Percentiles rank a stretch among this genome's conserved stretches.
phyloP scores from a whole-genome alignment of 306 rosid species.

The Cicer arietinum region DNA sequence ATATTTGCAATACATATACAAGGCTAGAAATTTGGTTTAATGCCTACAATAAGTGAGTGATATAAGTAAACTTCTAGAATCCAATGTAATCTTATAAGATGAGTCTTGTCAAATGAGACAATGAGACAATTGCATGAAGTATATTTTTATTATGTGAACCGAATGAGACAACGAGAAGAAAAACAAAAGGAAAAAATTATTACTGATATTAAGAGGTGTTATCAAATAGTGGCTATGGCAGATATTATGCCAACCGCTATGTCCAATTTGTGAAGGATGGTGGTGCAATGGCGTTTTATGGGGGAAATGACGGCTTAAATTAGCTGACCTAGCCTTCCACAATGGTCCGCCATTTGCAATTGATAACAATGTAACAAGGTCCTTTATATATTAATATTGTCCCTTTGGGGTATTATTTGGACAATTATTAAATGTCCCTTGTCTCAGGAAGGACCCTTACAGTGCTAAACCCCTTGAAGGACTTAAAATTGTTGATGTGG shows the following conservation, averaged over 20 bases:
- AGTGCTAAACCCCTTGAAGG: constrained; percentile 81
- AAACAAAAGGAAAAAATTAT: not conserved
- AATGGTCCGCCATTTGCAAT: not conserved
- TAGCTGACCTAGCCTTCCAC: no score
- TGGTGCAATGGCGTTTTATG: not conserved
- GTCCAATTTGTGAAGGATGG: not conserved
- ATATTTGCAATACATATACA: constrained; percentile 1
- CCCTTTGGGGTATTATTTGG: constrained; percentile 18
- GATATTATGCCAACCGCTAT: not conserved
- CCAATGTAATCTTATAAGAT: constrained; percentile 16
- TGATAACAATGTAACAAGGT: not conserved
- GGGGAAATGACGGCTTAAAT: not conserved
- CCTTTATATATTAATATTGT: not conserved
- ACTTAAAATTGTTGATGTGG: constrained; percentile 84
- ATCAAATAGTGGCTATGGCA: not conserved
- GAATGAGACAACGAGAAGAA: not conserved
- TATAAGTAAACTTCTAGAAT: constrained; percentile 13
- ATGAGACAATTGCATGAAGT: not conserved
- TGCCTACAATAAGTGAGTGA: not conserved
- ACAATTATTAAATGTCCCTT: constrained; percentile 39
- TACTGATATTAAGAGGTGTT: constrained; percentile 3
- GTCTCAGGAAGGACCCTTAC: constrained; percentile 78
- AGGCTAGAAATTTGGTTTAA: constrained; percentile 12
- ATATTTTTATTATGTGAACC: not conserved
- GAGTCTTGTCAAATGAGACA: constrained; percentile 27